Evolutionary conservation across 306 rosid genomes (phyloP).

Genomic region (Lathyrus aphaca): DNA sequence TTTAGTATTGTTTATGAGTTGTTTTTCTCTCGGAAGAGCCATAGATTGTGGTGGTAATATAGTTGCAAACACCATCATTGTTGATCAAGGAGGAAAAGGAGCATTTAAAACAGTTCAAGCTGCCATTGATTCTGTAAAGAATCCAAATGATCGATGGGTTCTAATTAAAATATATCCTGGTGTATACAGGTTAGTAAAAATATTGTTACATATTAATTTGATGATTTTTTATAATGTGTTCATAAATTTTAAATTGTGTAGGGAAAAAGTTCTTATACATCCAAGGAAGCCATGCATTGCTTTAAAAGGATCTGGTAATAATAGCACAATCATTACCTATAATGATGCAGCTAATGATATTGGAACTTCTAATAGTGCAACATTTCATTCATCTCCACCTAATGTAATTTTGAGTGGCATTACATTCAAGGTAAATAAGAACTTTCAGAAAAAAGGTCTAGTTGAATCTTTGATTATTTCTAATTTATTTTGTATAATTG

Average conservation of each 20-base stretch:
- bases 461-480: background rate
- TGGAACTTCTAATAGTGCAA: background rate
- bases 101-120: slow-evolving; percentile 46
- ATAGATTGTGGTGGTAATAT: slow-evolving; percentile 17
- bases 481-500: background rate
- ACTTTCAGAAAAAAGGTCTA: too few species aligned
- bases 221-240: background rate
- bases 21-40: background rate
- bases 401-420: slow-evolving; percentile 18
- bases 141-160: slow-evolving; percentile 35
- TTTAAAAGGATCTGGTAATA: background rate
- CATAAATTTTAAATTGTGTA: background rate
- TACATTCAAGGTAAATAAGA: background rate
- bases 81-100: slow-evolving; percentile 37
- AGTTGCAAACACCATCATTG: slow-evolving; percentile 25
- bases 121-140: slow-evolving; percentile 51
- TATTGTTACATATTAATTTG: background rate
- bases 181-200: slow-evolving; percentile 15
- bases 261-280: background rate
- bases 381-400: slow-evolving; percentile 16
- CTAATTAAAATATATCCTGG: slow-evolving; percentile 38
- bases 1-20: slow-evolving; percentile 10
- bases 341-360: background rate
- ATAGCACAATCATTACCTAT: background rate
- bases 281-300: background rate